Conservation (phyloP, 805 yeast species). For the Teunomyces panamensis region DNA sequence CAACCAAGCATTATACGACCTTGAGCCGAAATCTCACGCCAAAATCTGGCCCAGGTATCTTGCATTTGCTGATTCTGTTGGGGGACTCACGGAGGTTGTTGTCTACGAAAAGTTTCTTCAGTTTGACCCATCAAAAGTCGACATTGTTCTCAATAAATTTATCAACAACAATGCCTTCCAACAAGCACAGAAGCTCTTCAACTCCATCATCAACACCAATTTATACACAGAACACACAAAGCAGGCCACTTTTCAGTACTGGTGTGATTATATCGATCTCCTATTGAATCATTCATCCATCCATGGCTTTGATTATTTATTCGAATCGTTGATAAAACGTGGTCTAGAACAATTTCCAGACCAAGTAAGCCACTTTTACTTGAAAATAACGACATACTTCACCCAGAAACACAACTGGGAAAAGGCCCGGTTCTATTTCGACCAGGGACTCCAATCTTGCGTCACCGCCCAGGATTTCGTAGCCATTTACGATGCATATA, state of each 20-base stretch:
- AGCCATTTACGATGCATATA: conserved; percentile 56
- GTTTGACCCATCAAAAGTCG: conserved; percentile 25
- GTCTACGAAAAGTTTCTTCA: conserved; percentile 31
- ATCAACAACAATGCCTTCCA: conserved; percentile 25
- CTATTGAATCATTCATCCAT: background rate
- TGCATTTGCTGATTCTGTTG: conserved; percentile 46
- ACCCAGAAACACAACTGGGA: conserved; percentile 30
- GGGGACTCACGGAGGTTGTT: conserved; percentile 36
- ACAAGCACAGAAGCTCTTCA: conserved; percentile 29
- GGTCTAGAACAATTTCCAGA: conserved; percentile 47
- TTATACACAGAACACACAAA: conserved; percentile 12
- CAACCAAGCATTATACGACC: conserved; percentile 45
- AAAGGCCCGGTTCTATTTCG: conserved; percentile 36
- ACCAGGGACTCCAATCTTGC: conserved; percentile 46
- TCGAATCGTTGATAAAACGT: background rate
- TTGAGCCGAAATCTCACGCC: conserved; percentile 52
- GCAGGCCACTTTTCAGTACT: background rate
- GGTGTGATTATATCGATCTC: conserved; percentile 1
- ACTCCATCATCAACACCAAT: conserved; percentile 30
- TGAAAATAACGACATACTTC: conserved; percentile 48
- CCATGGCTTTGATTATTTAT: background rate
- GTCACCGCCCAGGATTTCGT: conserved; percentile 61
- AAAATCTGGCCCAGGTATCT: conserved; percentile 49
- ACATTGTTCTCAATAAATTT: conserved; percentile 28
- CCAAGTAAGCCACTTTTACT: conserved; percentile 50